Evolutionary conservation across 495 filamentous ascomycete genomes (phyloP).

Genomic region (Tuber borchii): DNA sequence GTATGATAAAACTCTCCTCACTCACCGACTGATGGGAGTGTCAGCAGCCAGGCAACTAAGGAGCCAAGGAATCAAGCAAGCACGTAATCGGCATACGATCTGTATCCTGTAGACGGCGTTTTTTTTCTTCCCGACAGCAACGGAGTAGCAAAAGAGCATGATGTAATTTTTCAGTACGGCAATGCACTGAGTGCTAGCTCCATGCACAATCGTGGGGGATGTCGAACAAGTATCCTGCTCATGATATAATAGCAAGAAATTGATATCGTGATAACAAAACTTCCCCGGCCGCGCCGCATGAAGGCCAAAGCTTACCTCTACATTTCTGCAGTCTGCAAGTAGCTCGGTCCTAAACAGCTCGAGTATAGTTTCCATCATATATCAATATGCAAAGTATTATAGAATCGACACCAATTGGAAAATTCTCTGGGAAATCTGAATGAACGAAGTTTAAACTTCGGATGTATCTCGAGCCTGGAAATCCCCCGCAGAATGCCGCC

Average conservation of each 20-base stretch:
- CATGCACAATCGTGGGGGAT: background rate
- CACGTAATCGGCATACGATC: background rate
- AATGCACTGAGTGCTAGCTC: background rate
- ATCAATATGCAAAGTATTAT: background rate
- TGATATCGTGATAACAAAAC: background rate
- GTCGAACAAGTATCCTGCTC: background rate
- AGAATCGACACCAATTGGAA: background rate
- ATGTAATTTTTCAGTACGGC: background rate
- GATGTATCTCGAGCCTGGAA: background rate
- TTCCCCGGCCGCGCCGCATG: background rate
- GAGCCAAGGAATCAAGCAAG: background rate
- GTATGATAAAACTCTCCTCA: background rate
- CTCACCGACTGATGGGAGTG: background rate
- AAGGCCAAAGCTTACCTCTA: constrained; percentile 1
- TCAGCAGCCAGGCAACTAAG: background rate
- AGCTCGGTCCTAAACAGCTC: background rate
- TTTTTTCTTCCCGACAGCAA: background rate
- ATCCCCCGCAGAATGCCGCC: background rate
- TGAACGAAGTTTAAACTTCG: background rate
- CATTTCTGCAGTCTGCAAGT: background rate
- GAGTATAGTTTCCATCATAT: background rate
- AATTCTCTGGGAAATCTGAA: background rate
- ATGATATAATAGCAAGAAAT: background rate
- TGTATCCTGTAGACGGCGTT: background rate
- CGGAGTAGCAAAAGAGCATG: background rate